Evolutionary conservation across 2,329 filamentous ascomycete species (phyloP).

Genomic region (Hypoxylon sp.): DNA sequence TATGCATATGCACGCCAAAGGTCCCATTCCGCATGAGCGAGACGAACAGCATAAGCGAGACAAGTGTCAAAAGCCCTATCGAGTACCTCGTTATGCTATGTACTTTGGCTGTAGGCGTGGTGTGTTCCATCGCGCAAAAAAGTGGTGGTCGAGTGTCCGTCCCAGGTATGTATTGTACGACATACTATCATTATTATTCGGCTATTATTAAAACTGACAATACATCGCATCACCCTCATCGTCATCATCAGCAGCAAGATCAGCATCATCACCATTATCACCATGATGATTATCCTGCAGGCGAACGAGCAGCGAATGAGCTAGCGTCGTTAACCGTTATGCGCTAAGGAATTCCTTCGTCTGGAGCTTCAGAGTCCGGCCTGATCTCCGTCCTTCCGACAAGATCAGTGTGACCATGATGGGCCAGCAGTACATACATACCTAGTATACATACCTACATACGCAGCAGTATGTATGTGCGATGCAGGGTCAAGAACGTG

Average conservation of each 20-base stretch:
- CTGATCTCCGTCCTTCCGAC: conserved; percentile 47
- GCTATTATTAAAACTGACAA: conserved; percentile 40
- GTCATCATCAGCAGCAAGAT: conserved; percentile 25
- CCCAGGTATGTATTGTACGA: conserved; percentile 26
- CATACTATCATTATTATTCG: conserved; percentile 15
- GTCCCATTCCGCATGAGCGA: conserved; percentile 39
- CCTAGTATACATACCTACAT: background rate
- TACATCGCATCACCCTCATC: conserved; percentile 40
- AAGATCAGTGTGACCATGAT: conserved; percentile 44
- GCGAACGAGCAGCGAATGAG: conserved; percentile 29
- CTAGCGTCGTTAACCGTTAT: conserved; percentile 20
- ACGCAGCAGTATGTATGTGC: conserved; percentile 31
- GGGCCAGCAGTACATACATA: conserved; percentile 26
- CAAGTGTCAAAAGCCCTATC: conserved; percentile 46
- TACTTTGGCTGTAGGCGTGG: conserved; percentile 23
- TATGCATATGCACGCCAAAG: conserved; percentile 44
- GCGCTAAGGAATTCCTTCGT: conserved; percentile 34
- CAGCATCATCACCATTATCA: conserved; percentile 22
- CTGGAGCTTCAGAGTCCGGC: conserved; percentile 41
- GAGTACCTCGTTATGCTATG: conserved; percentile 34
- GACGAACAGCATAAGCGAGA: conserved; percentile 48
- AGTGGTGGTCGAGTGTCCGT: conserved; percentile 14
- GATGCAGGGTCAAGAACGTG: conserved; percentile 46
- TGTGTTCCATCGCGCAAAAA: conserved; percentile 38
- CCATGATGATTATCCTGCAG: conserved; percentile 21